These are phyloP conservation scores for Quercus tomentella DNA, from an alignment of 331 rosid species.

Conservation along the genomic window DNA sequence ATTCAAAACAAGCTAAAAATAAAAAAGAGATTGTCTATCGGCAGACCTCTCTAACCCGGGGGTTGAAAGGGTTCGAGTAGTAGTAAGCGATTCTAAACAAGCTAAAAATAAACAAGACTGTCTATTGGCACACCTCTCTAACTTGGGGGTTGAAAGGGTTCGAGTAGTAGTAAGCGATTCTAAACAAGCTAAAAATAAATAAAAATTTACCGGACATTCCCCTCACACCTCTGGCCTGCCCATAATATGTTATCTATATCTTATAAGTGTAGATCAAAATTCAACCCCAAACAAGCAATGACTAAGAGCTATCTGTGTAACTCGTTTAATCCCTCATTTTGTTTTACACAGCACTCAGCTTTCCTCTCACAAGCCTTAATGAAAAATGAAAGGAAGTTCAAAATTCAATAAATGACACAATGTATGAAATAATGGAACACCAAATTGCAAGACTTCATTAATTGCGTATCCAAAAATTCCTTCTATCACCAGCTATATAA, in stretches of 20 bases:
- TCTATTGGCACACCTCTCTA: too few species aligned
- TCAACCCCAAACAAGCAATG: background rate
- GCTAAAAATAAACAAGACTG: too few species aligned
- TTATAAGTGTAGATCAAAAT: background rate
- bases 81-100: too few species aligned
- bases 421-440: background rate
- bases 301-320: too few species aligned
- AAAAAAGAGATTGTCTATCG: too few species aligned
- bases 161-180: too few species aligned
- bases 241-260: background rate
- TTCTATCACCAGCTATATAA: conserved; percentile 8
- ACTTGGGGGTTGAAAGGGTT: too few species aligned
- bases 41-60: too few species aligned
- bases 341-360: background rate
- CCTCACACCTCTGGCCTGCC: background rate
- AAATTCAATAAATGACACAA: background rate
- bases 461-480: conserved; percentile 20
- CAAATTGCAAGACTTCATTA: conserved; percentile 9
- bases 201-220: too few species aligned
- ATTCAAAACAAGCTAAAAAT: too few species aligned
- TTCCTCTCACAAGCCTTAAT: background rate
- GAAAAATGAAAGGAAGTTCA: background rate
- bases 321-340: background rate
- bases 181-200: too few species aligned
- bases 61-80: too few species aligned